Conservation (phyloP, 2,329 filamentous ascomycete genomes). For the Monosporascus sp. region DNA sequence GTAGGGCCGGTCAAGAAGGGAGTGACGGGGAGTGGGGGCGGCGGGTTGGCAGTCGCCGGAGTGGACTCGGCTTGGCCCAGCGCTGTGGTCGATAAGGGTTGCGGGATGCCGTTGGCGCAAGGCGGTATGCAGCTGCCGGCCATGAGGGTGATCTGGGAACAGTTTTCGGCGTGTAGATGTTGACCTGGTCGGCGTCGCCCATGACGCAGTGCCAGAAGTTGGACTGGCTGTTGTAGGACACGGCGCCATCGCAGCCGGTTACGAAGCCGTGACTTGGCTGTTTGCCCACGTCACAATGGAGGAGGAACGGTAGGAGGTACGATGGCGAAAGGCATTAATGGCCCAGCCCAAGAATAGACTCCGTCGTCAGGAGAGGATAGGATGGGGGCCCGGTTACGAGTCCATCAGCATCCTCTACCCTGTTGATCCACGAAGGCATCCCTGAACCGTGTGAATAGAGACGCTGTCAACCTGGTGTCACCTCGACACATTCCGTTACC, state of each 20-base stretch:
- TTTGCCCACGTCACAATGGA: constrained; percentile 56
- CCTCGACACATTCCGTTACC: constrained; percentile 57
- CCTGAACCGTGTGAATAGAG: constrained; percentile 49
- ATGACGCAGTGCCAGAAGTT: constrained; percentile 59
- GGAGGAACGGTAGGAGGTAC: constrained; percentile 51
- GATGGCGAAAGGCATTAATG: neutral
- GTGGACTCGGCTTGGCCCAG: neutral
- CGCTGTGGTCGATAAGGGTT: neutral
- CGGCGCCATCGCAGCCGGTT: constrained; percentile 44
- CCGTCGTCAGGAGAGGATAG: neutral
- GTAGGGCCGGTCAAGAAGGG: constrained; percentile 1
- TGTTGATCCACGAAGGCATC: constrained; percentile 51
- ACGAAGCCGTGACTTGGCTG: constrained; percentile 49
- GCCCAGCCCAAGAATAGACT: no score
- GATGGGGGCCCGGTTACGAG: constrained; percentile 37
- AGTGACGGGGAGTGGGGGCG: neutral
- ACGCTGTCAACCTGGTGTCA: constrained; percentile 40
- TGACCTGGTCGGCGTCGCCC: constrained; percentile 47
- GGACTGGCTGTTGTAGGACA: constrained; percentile 46
- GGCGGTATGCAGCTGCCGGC: constrained; percentile 32
- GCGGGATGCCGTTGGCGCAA: constrained; percentile 1
- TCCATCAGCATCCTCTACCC: constrained; percentile 59
- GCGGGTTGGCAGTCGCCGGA: neutral
- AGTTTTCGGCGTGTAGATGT: constrained; percentile 48
- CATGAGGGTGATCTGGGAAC: constrained; percentile 42